Conservation (phyloP, 176 grass and related monocot species). For the Musa troglodytarum region DNA sequence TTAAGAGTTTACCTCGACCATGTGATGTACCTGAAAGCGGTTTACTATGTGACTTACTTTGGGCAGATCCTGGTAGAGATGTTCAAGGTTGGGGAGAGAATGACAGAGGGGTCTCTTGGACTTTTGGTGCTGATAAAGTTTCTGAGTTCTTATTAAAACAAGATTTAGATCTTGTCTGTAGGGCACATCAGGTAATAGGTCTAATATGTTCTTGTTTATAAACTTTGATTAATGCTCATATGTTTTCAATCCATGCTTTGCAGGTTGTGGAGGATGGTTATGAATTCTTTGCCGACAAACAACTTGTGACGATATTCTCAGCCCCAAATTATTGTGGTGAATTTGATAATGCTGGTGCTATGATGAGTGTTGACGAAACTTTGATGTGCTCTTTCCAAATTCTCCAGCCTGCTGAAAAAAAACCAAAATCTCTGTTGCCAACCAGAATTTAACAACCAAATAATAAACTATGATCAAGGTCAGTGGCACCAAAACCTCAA, state of each 20-base stretch:
- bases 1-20: slow-evolving; percentile 49
- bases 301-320: slow-evolving; percentile 87
- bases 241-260: slow-evolving; percentile 28
- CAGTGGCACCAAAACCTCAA: neutral
- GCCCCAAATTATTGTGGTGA: slow-evolving; percentile 93
- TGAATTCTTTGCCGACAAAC: slow-evolving; percentile 90
- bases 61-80: slow-evolving; percentile 87
- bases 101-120: slow-evolving; percentile 85
- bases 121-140: slow-evolving; percentile 79
- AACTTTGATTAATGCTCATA: slow-evolving; percentile 3
- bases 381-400: slow-evolving; percentile 97
- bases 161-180: slow-evolving; percentile 79
- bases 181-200: slow-evolving; percentile 67
- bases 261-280: slow-evolving; percentile 98
- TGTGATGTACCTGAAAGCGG: slow-evolving; percentile 80
- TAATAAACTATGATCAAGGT: slow-evolving; percentile 5
- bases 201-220: slow-evolving; percentile 3
- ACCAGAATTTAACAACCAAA: slow-evolving; percentile 64
- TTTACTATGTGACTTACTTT: slow-evolving; percentile 77
- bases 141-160: slow-evolving; percentile 63
- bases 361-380: slow-evolving; percentile 97
- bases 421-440: slow-evolving; percentile 49
- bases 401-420: slow-evolving; percentile 90
- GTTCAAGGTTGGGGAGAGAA: slow-evolving; percentile 83
- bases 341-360: slow-evolving; percentile 92